Evolutionary conservation across 768 basidiomycete genomes (phyloP).

Genomic region (Calocera viscosa): DNA sequence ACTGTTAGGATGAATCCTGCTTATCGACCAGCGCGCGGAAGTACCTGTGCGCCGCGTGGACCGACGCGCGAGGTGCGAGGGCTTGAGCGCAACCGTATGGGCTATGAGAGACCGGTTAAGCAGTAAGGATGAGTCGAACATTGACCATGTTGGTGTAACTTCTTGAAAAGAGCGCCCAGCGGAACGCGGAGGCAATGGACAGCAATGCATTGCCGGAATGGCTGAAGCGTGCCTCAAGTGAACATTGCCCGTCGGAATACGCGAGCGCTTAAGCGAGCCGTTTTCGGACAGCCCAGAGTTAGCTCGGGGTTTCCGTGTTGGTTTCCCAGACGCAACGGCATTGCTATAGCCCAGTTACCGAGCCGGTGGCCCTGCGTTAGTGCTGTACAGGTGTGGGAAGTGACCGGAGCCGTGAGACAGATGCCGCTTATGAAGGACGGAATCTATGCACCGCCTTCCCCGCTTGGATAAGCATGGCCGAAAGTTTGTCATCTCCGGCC

Average conservation of each 20-base stretch:
- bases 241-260: neutral
- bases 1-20: neutral
- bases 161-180: neutral
- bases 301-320: neutral
- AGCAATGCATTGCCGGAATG: neutral
- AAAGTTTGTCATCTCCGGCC: neutral
- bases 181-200: neutral
- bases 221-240: neutral
- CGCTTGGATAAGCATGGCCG: slow-evolving; percentile 5
- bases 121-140: neutral
- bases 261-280: neutral
- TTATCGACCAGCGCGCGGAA: neutral
- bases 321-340: neutral
- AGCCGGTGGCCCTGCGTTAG: neutral
- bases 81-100: neutral
- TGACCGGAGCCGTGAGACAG: neutral
- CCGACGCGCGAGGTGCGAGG: no score
- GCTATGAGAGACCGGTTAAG: neutral
- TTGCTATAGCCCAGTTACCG: neutral
- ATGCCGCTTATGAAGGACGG: neutral
- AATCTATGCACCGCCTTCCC: neutral
- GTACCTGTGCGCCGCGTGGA: neutral
- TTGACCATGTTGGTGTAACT: neutral
- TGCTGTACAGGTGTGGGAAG: slow-evolving; percentile 3
- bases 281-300: neutral